Evolutionary conservation across 1,139 yeast species (phyloP), one percentile per base, ranked within the genome.

Genomic region (Candida labiduridarum): DNA sequence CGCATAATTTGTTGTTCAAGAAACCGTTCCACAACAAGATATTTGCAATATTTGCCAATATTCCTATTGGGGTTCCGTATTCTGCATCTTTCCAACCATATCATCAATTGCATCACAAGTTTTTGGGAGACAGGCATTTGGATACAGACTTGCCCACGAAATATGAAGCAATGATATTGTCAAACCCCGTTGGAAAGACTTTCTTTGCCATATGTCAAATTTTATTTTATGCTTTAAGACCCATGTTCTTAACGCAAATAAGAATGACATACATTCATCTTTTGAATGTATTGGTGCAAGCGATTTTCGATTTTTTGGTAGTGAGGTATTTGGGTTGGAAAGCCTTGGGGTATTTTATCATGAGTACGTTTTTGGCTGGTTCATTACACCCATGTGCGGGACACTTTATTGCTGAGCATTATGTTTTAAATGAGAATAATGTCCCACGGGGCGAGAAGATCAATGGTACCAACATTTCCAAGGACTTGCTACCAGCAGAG

Each of bases 311-410:
- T 63, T 65, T 63, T 49, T 49, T 83, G 19, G 72, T 90, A 57
- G 80, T 88, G 29, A 71, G 66, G 25, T 59, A 56, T 51, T 84
- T 87, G 81, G 95, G 96, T 0, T 68, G 78, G 75, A 80, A 82
- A 54, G 69, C 95, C 0, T 68, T 88, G 47, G 66, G 72, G 45
- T 91, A 91, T 66, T 80, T 91, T 57, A 65, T 90, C 41, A 73
- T 87, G 68, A 85, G 94, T 46, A 86, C 96, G 0, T 89, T 91
- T 64, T 72, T 91, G 50, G 96, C 97, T 0, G 97, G 97, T 1
- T 89, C 96, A 0, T 76, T 89, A 63, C 97, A 91, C 62, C 97
- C 97, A 31, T 85, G 91, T 58, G 96, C 97, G 1, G 97, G 97
- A 15, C 97, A 91, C 69, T 91, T 91, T 68, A 89, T 91, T 57